phyloP scores from a whole-genome alignment of 495 filamentous ascomycete species.

The Lepidopterella palustris region DNA sequence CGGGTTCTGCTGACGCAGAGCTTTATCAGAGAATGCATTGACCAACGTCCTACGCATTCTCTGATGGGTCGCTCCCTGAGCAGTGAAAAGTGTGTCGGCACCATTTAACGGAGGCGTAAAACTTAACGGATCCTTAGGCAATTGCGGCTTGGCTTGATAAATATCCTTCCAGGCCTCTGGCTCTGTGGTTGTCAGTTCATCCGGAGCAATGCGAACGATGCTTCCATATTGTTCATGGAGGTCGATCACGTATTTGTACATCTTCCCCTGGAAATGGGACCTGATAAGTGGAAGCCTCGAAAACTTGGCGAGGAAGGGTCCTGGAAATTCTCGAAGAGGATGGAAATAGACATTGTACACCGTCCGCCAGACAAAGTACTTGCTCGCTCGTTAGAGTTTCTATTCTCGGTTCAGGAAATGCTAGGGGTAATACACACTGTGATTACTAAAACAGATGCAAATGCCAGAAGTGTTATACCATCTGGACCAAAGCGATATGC shows the following conservation, averaged over 20 bases:
- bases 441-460: no score
- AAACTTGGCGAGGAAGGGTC: not conserved
- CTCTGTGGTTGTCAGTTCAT: not conserved
- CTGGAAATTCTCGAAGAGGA: not conserved
- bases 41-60: conserved; percentile 13
- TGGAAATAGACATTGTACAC: not conserved
- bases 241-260: not conserved
- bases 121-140: conserved; percentile 17
- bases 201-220: not conserved
- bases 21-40: conserved; percentile 29
- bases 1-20: conserved; percentile 17
- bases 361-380: no score
- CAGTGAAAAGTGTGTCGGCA: conserved; percentile 17
- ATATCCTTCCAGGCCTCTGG: not conserved
- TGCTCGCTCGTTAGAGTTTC: no score
- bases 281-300: not conserved
- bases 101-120: conserved; percentile 18
- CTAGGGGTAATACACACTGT: no score
- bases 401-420: no score
- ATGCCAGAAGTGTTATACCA: no score
- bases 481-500: no score
- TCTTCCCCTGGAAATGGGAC: not conserved
- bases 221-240: not conserved
- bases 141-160: not conserved
- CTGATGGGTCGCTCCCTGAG: conserved; percentile 7